Conservation (phyloP, 345 rosid species). For the Geranium rotundifolium region DNA sequence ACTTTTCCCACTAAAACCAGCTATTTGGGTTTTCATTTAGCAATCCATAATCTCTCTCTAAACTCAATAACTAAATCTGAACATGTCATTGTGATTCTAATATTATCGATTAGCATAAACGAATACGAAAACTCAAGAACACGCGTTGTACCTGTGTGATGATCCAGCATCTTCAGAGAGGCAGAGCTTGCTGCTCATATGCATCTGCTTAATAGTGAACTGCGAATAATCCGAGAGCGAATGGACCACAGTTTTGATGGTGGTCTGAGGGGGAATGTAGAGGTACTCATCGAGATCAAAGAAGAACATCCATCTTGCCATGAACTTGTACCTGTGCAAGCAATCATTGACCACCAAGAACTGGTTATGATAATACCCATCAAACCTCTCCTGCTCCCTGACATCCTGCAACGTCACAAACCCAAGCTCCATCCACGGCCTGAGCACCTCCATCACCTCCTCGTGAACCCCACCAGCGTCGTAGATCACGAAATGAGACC, state of each 20-base stretch:
- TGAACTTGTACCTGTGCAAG: slow-evolving; percentile 62
- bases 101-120: not conserved
- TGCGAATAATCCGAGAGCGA: slow-evolving; percentile 49
- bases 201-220: slow-evolving; percentile 75
- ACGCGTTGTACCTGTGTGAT: slow-evolving; percentile 47
- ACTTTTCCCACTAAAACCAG: too few relatives aligned
- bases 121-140: not conserved
- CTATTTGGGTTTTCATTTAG: too few relatives aligned
- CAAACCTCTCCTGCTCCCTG: slow-evolving; percentile 76
- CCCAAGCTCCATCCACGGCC: slow-evolving; percentile 91
- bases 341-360: slow-evolving; percentile 92
- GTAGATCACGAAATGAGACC: slow-evolving; percentile 71
- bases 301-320: slow-evolving; percentile 86
- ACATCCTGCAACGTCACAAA: slow-evolving; percentile 72
- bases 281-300: slow-evolving; percentile 80
- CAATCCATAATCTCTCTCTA: too few relatives aligned
- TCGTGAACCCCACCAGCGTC: slow-evolving; percentile 81
- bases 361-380: slow-evolving; percentile 90
- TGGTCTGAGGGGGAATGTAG: slow-evolving; percentile 42
- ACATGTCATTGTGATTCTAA: not conserved
- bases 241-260: slow-evolving; percentile 48
- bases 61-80: too few relatives aligned
- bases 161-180: slow-evolving; percentile 45
- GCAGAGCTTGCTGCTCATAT: slow-evolving; percentile 71
- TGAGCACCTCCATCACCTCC: slow-evolving; percentile 61